phyloP scores from a whole-genome alignment of 257 asterid genomes.

The Scutellaria baicalensis region DNA sequence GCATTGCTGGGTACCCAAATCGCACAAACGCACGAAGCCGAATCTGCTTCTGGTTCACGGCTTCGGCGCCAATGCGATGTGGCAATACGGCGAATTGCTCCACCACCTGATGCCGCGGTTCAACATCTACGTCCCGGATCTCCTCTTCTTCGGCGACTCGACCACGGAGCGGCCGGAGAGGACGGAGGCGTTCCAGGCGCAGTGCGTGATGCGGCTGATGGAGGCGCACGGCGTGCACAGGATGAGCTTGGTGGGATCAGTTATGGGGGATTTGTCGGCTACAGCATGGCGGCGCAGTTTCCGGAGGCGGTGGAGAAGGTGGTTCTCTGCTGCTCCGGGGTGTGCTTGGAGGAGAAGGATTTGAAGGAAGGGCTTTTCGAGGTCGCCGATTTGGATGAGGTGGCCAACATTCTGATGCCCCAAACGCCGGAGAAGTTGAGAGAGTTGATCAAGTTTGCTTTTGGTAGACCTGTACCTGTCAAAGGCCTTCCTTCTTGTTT shows the following conservation, averaged over 20 bases:
- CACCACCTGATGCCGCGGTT: slow-evolving; percentile 67
- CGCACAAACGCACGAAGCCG: slow-evolving; percentile 38
- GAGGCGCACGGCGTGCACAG: slow-evolving; percentile 39
- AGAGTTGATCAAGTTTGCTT: slow-evolving; percentile 71
- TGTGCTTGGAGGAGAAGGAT: slow-evolving; percentile 80
- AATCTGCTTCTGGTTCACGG: slow-evolving; percentile 77
- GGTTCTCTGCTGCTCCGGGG: slow-evolving; percentile 85
- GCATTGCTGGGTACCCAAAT: slow-evolving; percentile 89
- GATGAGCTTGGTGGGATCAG: slow-evolving; percentile 71
- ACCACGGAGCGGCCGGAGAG: slow-evolving; percentile 61
- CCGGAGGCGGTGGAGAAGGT: slow-evolving; percentile 65
- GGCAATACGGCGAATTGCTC: slow-evolving; percentile 93
- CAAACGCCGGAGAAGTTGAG: slow-evolving; percentile 75
- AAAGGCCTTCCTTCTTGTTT: slow-evolving; percentile 72
- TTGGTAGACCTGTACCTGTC: slow-evolving; percentile 59
- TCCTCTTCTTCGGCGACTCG: slow-evolving; percentile 79
- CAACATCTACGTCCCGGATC: slow-evolving; percentile 91
- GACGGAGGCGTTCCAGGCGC: slow-evolving; percentile 75
- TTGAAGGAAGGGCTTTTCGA: slow-evolving; percentile 56
- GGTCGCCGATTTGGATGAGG: slow-evolving; percentile 76
- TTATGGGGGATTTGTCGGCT: slow-evolving; percentile 85
- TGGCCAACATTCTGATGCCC: slow-evolving; percentile 68
- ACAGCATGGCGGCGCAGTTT: slow-evolving; percentile 73
- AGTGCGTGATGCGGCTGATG: slow-evolving; percentile 68
- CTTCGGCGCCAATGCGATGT: slow-evolving; percentile 97